Evolutionary conservation across 2,329 filamentous ascomycete genomes (phyloP).

Genomic region (Mycogone perniciosa): DNA sequence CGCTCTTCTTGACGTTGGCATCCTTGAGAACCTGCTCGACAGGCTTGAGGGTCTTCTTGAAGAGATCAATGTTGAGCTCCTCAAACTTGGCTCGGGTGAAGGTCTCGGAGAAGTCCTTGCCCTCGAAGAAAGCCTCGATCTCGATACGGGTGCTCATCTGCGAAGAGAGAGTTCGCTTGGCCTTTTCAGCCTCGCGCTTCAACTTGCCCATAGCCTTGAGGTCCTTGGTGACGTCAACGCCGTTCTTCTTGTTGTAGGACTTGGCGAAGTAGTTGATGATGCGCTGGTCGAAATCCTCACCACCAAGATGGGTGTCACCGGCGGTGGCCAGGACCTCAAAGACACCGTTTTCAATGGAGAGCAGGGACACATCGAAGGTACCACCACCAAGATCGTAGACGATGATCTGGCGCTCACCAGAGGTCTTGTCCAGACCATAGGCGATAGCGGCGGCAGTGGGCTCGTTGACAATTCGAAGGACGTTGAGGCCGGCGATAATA

Average conservation of each 20-base stretch:
- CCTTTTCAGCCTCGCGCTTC: slow-evolving; percentile 99
- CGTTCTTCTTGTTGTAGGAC: slow-evolving; percentile 98
- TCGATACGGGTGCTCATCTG: slow-evolving; percentile 92
- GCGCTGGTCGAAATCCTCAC: slow-evolving; percentile 98
- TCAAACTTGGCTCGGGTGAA: slow-evolving; percentile 98
- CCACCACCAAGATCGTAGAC: slow-evolving; percentile 92
- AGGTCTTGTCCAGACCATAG: slow-evolving; percentile 85
- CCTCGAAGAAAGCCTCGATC: slow-evolving; percentile 94
- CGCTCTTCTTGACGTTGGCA: slow-evolving; percentile 91
- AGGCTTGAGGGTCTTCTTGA: slow-evolving; percentile 98
- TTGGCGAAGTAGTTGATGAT: slow-evolving; percentile 96
- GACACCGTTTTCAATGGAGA: slow-evolving; percentile 85
- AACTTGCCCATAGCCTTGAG: slow-evolving; percentile 98
- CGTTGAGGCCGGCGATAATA: slow-evolving; percentile 84
- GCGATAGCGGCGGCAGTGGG: slow-evolving; percentile 92
- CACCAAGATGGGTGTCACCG: slow-evolving; percentile 95
- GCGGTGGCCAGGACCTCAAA: slow-evolving; percentile 93
- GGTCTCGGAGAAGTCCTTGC: slow-evolving; percentile 97
- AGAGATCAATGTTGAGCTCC: slow-evolving; percentile 96
- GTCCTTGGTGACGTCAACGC: slow-evolving; percentile 87
- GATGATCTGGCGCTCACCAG: slow-evolving; percentile 79
- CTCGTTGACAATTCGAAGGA: slow-evolving; percentile 94
- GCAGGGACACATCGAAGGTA: slow-evolving; percentile 90
- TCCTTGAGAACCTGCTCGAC: slow-evolving; percentile 99
- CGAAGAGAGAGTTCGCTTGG: slow-evolving; percentile 94